phyloP scores from a whole-genome alignment of 345 rosid species.

The Eucalyptus viminalis region DNA sequence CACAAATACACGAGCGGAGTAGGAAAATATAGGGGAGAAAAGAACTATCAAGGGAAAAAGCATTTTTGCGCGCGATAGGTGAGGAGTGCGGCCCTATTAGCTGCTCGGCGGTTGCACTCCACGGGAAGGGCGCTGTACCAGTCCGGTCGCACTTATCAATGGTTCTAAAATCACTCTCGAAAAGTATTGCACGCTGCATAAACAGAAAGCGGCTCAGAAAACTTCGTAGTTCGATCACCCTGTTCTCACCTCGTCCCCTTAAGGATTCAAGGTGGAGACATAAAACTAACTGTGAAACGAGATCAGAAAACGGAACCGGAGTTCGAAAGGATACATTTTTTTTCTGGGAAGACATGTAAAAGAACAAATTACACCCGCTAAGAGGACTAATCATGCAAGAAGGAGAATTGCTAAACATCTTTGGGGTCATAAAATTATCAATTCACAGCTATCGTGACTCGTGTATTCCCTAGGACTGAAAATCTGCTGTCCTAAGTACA shows the following conservation, averaged over 20 bases:
- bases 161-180: background rate
- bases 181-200: background rate
- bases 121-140: background rate
- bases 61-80: background rate
- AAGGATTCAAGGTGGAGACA: background rate
- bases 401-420: background rate
- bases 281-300: background rate
- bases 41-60: background rate
- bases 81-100: background rate
- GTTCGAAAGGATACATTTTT: background rate
- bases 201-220: background rate
- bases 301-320: background rate
- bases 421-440: background rate
- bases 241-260: background rate
- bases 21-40: background rate
- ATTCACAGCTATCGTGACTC: background rate
- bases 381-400: background rate
- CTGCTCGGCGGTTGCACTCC: background rate
- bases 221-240: background rate
- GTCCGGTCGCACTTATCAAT: background rate
- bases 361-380: background rate
- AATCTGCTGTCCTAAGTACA: background rate
- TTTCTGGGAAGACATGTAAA: background rate
- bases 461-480: background rate
- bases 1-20: background rate